Evolutionary conservation across 2,329 filamentous ascomycete genomes (phyloP), one percentile per base, ranked within the genome.

Genomic region (Parafenestella ontariensis): DNA sequence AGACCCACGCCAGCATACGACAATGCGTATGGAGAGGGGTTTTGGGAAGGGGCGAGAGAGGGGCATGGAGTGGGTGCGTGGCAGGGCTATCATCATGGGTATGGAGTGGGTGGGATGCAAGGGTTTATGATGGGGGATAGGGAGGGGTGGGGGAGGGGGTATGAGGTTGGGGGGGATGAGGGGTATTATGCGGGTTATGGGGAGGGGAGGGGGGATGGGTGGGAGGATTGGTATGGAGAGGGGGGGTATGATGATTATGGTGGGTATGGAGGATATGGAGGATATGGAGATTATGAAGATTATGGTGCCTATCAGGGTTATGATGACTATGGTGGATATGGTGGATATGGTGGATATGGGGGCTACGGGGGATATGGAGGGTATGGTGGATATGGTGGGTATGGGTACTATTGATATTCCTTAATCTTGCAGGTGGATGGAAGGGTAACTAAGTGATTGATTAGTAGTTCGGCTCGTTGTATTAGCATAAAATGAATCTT

Each of bases 311-410:
- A 33, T 24, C 26, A n/a, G 15, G 37, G 15, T 5, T 41, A 29
- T 3, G 18, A 49, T 42, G 20, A 8, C 15, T 33, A 48, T 48
- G 46, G 34, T 33, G 36, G 46, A 11, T 48, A 49, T 42, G 46
- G 23, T 23, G 44, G 21, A 9, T 46, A 36, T 37, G 44, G 23
- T 18, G n/a, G n/a, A n/a, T 26, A 26, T 26, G 24, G 9, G 5
- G 5, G 9, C 24, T 10, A 33, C 18, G 37, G 18, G 15, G 37
- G 15, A 5, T 41, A 29, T 3, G 18, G 42, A 31, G 20, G 11
- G 23, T 33, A 48, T 48, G 46, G 34, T 33, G 36, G 46, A 11
- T 48, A 49, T 42, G 46, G 23, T 23, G 44, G 21, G 8, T 46
- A 36, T 37, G 44, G 23, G 10, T 28, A 33, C 20, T 28, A 45